Percentiles rank a stretch among this genome's conserved stretches.
phyloP scores from a whole-genome alignment of 129 eudicot genomes.

The Lonicera japonica region DNA sequence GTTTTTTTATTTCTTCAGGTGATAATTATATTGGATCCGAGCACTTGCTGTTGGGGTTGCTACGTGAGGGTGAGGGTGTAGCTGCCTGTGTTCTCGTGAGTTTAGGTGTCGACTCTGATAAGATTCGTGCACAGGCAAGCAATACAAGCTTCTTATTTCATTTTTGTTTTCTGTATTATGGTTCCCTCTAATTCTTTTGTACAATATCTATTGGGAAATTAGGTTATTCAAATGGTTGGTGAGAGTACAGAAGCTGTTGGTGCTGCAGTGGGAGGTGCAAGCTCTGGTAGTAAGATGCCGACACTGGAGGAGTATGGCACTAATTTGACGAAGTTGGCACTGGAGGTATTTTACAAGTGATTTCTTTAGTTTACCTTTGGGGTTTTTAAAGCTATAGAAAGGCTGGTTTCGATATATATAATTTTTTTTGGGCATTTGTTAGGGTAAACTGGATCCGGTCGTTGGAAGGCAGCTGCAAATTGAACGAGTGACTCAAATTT shows the following conservation, averaged over 20 bases:
- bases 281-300: slow-evolving; percentile 72
- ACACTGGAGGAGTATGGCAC: slow-evolving; percentile 92
- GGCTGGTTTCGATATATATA: background rate
- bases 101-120: slow-evolving; percentile 79
- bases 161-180: background rate
- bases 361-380: background rate
- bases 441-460: slow-evolving; percentile 94
- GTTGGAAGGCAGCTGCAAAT: slow-evolving; percentile 83
- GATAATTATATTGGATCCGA: slow-evolving; percentile 89
- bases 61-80: slow-evolving; percentile 95
- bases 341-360: slow-evolving; percentile 42
- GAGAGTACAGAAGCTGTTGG: slow-evolving; percentile 91
- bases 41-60: slow-evolving; percentile 81
- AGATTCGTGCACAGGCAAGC: slow-evolving; percentile 78
- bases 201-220: background rate
- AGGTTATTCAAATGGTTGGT: slow-evolving; percentile 92
- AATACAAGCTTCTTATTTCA: background rate
- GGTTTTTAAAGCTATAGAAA: background rate
- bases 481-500: slow-evolving; percentile 83
- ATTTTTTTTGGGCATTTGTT: background rate
- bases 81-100: slow-evolving; percentile 92
- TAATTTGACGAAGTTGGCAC: slow-evolving; percentile 83
- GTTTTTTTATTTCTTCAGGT: slow-evolving; percentile 34
- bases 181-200: background rate
- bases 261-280: slow-evolving; percentile 85